phyloP scores from a whole-genome alignment of 345 rosid species.

The Cardamine chenopodiifolia region DNA sequence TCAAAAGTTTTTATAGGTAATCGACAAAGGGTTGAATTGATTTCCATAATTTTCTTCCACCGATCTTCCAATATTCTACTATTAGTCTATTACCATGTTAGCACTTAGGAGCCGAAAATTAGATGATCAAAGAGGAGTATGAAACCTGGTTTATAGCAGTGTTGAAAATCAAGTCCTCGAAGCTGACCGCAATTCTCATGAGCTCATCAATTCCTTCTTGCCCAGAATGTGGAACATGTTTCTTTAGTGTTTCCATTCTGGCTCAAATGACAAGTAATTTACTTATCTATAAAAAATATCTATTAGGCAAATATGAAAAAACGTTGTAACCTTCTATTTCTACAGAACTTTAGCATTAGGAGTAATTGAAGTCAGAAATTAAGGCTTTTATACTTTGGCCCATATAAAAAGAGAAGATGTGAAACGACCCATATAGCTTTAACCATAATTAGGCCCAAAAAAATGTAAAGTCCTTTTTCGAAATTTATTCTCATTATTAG shows the following conservation, averaged over 20 bases:
- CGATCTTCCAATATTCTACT: background rate
- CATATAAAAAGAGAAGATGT: background rate
- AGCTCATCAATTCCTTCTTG: conserved; percentile 26
- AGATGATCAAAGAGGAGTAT: background rate
- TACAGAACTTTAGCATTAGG: background rate
- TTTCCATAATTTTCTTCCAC: background rate
- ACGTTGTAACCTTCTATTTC: background rate
- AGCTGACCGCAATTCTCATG: conserved; percentile 33
- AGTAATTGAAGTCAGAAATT: background rate
- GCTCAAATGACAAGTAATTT: background rate
- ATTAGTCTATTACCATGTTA: background rate
- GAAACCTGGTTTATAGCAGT: conserved; percentile 25
- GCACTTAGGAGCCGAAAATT: background rate
- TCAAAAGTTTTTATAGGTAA: background rate
- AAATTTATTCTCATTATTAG: background rate
- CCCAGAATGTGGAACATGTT: conserved; percentile 17
- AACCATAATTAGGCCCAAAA: background rate
- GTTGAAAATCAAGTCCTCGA: conserved; percentile 32
- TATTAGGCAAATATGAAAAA: background rate
- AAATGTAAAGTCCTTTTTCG: background rate
- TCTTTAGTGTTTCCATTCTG: conserved; percentile 22
- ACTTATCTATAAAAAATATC: background rate
- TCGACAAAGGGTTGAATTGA: background rate
- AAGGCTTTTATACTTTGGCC: background rate
- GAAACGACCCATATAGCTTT: background rate